These are phyloP conservation scores for Celoporthe dispersa DNA, from an alignment of 2,329 filamentous ascomycete genomes.

Conservation along the genomic window DNA sequence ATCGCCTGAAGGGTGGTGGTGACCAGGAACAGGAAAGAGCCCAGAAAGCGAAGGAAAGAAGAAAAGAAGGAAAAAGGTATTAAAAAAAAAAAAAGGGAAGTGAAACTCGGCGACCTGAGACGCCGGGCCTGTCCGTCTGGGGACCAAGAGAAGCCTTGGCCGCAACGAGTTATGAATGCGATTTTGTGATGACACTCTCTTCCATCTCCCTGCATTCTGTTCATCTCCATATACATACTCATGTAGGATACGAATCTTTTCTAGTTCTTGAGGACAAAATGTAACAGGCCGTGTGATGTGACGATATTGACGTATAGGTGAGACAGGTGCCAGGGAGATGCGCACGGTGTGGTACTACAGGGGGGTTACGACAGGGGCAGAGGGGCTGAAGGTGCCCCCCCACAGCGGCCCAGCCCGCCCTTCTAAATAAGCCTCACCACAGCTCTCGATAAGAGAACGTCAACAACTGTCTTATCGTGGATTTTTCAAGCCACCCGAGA, in stretches of 20 bases:
- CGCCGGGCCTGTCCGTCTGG: background rate
- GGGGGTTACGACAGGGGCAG: background rate
- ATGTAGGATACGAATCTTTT: background rate
- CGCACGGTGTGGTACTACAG: background rate
- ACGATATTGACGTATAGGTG: background rate
- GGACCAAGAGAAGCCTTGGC: background rate
- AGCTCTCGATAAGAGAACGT: conserved; percentile 14
- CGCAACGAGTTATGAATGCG: background rate
- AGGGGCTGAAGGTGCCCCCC: background rate
- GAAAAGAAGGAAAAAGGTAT: background rate
- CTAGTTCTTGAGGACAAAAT: background rate
- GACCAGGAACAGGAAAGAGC: background rate
- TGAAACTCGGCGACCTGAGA: background rate
- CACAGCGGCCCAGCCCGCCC: background rate
- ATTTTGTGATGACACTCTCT: background rate
- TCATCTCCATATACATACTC: background rate
- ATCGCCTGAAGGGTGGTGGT: conserved; percentile 25
- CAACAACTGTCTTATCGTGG: conserved; percentile 6
- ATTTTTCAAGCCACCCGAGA: background rate
- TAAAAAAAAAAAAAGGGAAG: background rate
- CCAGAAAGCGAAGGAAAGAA: background rate
- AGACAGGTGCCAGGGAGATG: background rate
- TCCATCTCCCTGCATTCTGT: background rate
- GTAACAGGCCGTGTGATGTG: background rate
- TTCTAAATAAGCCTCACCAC: background rate